Base-by-base conservation (phyloP, 1,284 basidiomycete species). In the Polyporus tsugae region DNA sequence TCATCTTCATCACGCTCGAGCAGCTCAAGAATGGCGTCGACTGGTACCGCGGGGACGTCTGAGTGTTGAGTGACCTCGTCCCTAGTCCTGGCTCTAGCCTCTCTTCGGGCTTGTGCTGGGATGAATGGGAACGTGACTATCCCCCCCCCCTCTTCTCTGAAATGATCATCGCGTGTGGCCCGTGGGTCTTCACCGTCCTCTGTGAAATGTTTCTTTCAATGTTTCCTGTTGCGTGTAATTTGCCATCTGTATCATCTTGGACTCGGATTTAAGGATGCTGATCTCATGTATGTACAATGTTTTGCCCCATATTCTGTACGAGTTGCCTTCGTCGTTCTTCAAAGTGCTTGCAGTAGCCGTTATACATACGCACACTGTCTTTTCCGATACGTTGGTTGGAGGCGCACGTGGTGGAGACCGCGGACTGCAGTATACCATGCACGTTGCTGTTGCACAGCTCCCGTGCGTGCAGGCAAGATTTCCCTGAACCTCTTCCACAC, bases 1-100 rank as follows among this genome's bases (percentile, higher is more conserved):
- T 93, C 62, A 95, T 95, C 78, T 96, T 95, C 85, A 80, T 95
- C 71, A 94, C 91, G 11, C 85, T 95, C 57, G 95, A 95, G 79
- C 92, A 92, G 80, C 78, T 92, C 68, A 92, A 88, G 85, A 87
- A 87, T 68, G 76, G 80, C 6, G 89, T 91, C 0, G 91, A 92
- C 73, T 87, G 82, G 76, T 80, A 83, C 19, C 74, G 75, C 38
- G 72, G 69, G 9, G 71, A 72, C 60, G 57, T 70, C 22, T 72
- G 35, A 64, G 29, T 4, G n/a, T 13, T 29, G 29, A 29, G 29
- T 29, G 1, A 29, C 29, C 29, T 29, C 29, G 29, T 29, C 29
- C 29, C 29, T 29, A 29, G 29, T 29, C 29, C 29, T 29, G 29
- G 29, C 29, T 29, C 29, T 29, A 29, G 29, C 29, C 29, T 29